A percentile compares a stretch with the other conserved stretches of the same genome.
Evolutionary conservation across 1,139 yeast genomes (phyloP).

Genomic region (Magnusiomyces suaveolens): DNA sequence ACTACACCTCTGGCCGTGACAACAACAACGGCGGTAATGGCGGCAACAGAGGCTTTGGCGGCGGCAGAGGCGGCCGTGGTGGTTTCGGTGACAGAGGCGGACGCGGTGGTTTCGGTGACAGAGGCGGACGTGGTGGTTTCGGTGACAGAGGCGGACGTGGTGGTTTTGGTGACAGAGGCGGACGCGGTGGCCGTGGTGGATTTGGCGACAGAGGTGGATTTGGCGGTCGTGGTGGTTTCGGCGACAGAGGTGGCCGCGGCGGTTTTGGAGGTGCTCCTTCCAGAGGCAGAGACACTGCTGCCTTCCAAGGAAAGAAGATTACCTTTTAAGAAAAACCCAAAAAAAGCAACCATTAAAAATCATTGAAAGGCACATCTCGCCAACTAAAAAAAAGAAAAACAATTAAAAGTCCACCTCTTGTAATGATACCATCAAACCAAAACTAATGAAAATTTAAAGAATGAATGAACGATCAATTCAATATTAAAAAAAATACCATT

Average conservation of each 20-base stretch:
- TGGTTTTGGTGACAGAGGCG: constrained; percentile 3
- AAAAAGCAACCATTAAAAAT: no score
- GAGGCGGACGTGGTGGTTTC: constrained; percentile 26
- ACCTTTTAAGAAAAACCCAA: background rate
- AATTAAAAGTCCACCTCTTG: no score
- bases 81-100: constrained; percentile 36
- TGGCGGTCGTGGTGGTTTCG: constrained; percentile 1
- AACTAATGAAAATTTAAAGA: no score
- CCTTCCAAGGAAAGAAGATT: background rate
- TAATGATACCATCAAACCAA: no score
- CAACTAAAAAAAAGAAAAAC: no score
- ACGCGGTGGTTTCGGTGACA: constrained; percentile 24
- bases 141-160: background rate
- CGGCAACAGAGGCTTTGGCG: constrained; percentile 34
- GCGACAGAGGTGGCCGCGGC: background rate
- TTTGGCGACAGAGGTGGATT: background rate
- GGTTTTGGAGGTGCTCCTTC: constrained; percentile 3
- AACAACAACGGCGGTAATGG: constrained; percentile 34
- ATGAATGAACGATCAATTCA: no score
- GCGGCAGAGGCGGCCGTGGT: constrained; percentile 35
- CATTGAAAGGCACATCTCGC: no score
- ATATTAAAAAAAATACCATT: no score
- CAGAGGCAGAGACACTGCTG: background rate
- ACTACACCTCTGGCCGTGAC: constrained; percentile 86
- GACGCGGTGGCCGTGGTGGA: constrained; percentile 4